Base-by-base conservation (phyloP, 345 rosid species). In the Populus nigra region DNA sequence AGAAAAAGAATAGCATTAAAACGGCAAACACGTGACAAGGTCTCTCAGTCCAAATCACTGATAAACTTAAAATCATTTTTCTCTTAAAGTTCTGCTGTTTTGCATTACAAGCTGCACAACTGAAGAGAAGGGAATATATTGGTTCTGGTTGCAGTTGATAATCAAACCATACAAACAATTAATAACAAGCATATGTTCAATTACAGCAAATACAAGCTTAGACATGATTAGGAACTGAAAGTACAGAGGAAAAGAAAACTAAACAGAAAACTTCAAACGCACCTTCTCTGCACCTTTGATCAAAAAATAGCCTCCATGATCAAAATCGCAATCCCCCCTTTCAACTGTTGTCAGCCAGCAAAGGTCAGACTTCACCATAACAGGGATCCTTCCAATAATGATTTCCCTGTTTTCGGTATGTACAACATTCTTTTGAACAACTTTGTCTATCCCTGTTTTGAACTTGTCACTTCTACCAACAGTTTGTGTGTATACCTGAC, bases 221-320 rank as follows among this genome's bases (percentile, higher is more conserved):
- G 43, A 63, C 7, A 43, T 27, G 18, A 20, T 74, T 17, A 74
- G 13, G 75, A 72, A 55, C 69, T 7, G 33, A 62, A 62, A n/a
- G 41, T 16, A 57, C 25, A 55, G 7, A 61, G 41, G 25, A 11
- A 15, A 35, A 68, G 17, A 1, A 53, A 33, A 43, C 8, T 33
- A 43, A 31, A 43, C 62, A 72, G 33, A 45, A 78, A 75, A 69
- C 23, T 50, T 38, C 38, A 73, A 76, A 79, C 81, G 84, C 76
- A 89, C 98, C 91, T 95, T 95, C 79, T 95, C 98, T 68, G 98
- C 97, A 16, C 99, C 98, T 81, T 95, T 95, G 65, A 95, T 88
- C 76, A 92, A 68, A 81, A 95, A 95, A 79, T 91, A 95, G 45
- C 96, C 99, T 61, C 98, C 96, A 23, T 88, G 94, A 76, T 95